These are phyloP conservation scores for Thuja plicata DNA, from an alignment of 83 land plant species.

Conservation along the genomic window DNA sequence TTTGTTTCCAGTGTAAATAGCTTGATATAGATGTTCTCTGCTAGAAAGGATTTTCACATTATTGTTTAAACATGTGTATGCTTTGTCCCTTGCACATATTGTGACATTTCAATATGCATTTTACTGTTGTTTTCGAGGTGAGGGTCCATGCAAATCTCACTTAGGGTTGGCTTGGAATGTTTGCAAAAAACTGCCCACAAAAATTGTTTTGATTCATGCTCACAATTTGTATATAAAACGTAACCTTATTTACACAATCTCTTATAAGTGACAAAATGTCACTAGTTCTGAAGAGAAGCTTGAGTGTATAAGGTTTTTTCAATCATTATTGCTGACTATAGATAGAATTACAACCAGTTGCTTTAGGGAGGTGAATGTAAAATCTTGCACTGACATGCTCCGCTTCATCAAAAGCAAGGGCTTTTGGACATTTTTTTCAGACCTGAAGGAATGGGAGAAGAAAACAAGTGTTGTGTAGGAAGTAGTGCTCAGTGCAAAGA, in stretches of 20 bases:
- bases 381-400: background rate
- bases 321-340: background rate
- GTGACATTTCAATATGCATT: background rate
- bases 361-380: background rate
- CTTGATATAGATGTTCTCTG: background rate
- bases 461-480: background rate
- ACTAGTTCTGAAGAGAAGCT: background rate
- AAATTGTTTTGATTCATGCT: background rate
- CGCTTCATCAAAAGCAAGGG: background rate
- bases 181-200: background rate
- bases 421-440: no score
- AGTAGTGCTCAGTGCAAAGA: background rate
- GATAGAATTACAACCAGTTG: background rate
- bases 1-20: background rate
- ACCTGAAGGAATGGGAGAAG: background rate
- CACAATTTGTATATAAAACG: background rate
- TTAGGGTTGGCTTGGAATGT: background rate
- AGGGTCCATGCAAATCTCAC: no score
- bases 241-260: background rate
- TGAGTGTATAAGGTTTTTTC: background rate
- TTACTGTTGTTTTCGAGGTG: background rate
- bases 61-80: background rate
- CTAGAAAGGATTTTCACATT: background rate
- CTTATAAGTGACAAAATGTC: background rate
- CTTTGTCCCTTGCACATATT: background rate